phyloP scores from a whole-genome alignment of 2,329 filamentous ascomycete genomes.

The Tricladium varicosporioides region DNA sequence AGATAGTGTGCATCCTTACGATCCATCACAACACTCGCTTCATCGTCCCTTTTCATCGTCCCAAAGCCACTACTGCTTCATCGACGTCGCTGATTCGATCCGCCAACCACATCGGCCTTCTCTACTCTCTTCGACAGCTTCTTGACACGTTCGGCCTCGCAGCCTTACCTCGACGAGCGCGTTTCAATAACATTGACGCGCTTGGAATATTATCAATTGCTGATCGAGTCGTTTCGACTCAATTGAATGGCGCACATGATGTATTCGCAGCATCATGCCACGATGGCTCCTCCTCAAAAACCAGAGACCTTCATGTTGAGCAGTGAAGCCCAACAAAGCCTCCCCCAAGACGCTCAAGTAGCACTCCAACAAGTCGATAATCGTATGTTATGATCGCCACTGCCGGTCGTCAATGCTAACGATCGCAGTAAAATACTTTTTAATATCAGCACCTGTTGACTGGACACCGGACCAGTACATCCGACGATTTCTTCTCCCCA shows the following conservation, averaged over 20 bases:
- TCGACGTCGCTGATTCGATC: conserved; percentile 27
- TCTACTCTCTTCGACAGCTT: not conserved
- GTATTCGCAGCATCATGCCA: conserved; percentile 75
- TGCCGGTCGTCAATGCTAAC: conserved; percentile 17
- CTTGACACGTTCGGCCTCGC: conserved; percentile 16
- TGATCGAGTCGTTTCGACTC: conserved; percentile 30
- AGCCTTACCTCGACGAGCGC: conserved; percentile 22
- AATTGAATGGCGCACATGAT: conserved; percentile 48
- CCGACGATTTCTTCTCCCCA: conserved; percentile 89
- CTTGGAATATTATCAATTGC: conserved; percentile 19
- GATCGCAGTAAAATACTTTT: conserved; percentile 90
- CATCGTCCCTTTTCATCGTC: conserved; percentile 24
- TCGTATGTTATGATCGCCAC: conserved; percentile 64
- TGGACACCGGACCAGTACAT: conserved; percentile 98
- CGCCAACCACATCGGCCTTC: conserved; percentile 12
- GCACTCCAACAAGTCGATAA: conserved; percentile 98
- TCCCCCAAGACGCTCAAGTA: conserved; percentile 95
- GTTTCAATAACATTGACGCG: conserved; percentile 30
- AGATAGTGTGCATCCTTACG: conserved; percentile 19
- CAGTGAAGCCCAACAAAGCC: conserved; percentile 91
- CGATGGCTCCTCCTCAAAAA: conserved; percentile 91
- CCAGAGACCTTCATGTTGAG: conserved; percentile 99
- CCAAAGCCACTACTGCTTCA: conserved; percentile 30
- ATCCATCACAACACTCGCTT: conserved; percentile 31
- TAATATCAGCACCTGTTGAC: conserved; percentile 97